Conservation (phyloP, 768 basidiomycete genomes). For the Tulasnella sp. region DNA sequence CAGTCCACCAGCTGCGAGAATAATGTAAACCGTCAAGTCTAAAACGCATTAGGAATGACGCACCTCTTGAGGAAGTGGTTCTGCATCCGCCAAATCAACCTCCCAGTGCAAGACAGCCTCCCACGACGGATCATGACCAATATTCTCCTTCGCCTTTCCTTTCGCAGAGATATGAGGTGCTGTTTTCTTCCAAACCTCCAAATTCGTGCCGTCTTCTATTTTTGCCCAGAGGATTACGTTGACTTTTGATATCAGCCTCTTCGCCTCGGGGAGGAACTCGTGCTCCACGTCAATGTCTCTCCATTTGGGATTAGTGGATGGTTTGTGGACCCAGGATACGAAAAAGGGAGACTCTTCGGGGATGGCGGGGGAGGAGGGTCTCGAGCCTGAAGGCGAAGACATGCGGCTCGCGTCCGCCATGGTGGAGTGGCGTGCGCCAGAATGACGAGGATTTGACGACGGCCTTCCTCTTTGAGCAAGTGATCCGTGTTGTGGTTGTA, state of each 20-base stretch:
- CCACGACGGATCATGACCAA: constrained; percentile 35
- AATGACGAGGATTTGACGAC: neutral
- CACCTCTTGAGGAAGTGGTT: constrained; percentile 52
- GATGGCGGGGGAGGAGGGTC: neutral
- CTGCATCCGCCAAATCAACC: constrained; percentile 44
- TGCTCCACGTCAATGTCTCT: constrained; percentile 40
- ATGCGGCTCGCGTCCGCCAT: neutral
- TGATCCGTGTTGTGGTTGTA: neutral
- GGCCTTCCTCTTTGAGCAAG: neutral
- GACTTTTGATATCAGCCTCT: constrained; percentile 41
- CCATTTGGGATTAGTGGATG: constrained; percentile 77
- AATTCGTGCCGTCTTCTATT: constrained; percentile 27
- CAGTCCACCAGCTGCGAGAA: constrained; percentile 17
- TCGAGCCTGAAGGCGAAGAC: neutral
- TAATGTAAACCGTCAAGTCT: neutral
- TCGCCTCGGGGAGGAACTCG: constrained; percentile 44
- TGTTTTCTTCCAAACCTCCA: constrained; percentile 7
- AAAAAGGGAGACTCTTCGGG: constrained; percentile 40
- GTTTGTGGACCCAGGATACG: constrained; percentile 64
- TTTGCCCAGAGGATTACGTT: constrained; percentile 51
- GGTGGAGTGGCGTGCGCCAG: neutral
- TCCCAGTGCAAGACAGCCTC: constrained; percentile 55
- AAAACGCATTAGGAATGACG: constrained; percentile 22
- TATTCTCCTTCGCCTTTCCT: constrained; percentile 39
- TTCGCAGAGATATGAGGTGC: constrained; percentile 16